Conservation (phyloP, 257 asterid species). For the Pogostemon cablin region DNA sequence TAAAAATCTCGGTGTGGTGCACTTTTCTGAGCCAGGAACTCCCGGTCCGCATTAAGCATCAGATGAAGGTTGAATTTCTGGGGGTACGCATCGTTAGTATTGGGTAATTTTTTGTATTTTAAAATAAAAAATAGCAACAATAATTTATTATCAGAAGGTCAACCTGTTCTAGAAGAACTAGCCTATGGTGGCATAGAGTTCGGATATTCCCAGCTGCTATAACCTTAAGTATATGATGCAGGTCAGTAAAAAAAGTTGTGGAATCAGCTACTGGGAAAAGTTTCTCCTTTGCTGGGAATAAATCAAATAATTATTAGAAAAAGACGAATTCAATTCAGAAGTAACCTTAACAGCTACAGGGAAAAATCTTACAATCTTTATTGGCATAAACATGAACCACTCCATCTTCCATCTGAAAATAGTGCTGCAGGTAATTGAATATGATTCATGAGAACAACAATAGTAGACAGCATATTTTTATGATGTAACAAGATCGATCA, state of each 20-base stretch:
- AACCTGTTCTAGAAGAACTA: conserved; percentile 94
- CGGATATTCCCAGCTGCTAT: conserved; percentile 95
- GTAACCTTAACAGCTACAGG: conserved; percentile 1
- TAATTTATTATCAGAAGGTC: conserved; percentile 15
- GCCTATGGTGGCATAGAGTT: conserved; percentile 91
- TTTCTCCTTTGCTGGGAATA: conserved; percentile 69
- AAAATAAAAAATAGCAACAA: conserved; percentile 21
- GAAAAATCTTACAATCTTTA: conserved; percentile 64
- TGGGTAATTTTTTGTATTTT: conserved; percentile 14
- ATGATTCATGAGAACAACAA: conserved; percentile 28
- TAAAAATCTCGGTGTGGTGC: conserved; percentile 99
- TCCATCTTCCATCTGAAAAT: conserved; percentile 97
- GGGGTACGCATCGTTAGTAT: conserved; percentile 18
- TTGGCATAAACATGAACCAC: conserved; percentile 88
- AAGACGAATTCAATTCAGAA: conserved; percentile 21
- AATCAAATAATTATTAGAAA: conserved; percentile 31
- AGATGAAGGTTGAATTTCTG: conserved; percentile 99
- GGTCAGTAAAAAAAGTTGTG: conserved; percentile 89
- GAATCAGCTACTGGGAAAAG: conserved; percentile 95
- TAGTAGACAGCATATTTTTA: neutral
- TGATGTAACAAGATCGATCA: conserved; percentile 30
- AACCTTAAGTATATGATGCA: conserved; percentile 92
- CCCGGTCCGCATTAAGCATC: conserved; percentile 99
- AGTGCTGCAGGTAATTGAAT: conserved; percentile 66
- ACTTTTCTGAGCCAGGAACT: conserved; percentile 97